Conservation (phyloP, 257 asterid genomes). For the Leptodermis oblonga region DNA sequence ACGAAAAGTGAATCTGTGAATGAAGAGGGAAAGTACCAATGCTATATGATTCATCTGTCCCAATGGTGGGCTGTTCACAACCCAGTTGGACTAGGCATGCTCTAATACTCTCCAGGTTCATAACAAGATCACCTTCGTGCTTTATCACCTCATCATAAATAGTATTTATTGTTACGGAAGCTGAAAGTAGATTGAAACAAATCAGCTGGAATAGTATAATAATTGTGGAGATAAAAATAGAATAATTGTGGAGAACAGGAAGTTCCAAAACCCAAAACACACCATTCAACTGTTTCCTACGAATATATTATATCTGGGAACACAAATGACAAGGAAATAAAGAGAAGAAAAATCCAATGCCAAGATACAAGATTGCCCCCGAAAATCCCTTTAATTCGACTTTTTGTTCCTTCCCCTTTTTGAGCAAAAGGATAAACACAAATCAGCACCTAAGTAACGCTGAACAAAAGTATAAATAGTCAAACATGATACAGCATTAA, state of each 20-base stretch:
- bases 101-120: constrained; percentile 60
- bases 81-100: constrained; percentile 65
- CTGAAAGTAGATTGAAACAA: constrained; percentile 37
- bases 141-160: constrained; percentile 75
- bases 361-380: too few relatives aligned
- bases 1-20: background rate
- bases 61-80: constrained; percentile 42
- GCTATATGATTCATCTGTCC: constrained; percentile 50
- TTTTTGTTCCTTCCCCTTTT: too few relatives aligned
- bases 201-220: too few relatives aligned
- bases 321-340: background rate
- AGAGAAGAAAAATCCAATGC: background rate
- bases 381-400: too few relatives aligned
- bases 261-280: too few relatives aligned
- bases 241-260: too few relatives aligned
- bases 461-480: too few relatives aligned
- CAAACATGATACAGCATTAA: too few relatives aligned
- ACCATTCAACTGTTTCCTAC: too few relatives aligned
- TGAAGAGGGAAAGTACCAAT: constrained; percentile 42
- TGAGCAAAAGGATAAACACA: too few relatives aligned
- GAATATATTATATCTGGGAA: too few relatives aligned
- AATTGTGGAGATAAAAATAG: background rate
- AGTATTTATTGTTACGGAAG: constrained; percentile 47
- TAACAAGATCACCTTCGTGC: constrained; percentile 56
- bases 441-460: too few relatives aligned